These are phyloP conservation scores for Lachnellula arida DNA, from an alignment of 2,329 filamentous ascomycete species.

Conservation along the genomic window DNA sequence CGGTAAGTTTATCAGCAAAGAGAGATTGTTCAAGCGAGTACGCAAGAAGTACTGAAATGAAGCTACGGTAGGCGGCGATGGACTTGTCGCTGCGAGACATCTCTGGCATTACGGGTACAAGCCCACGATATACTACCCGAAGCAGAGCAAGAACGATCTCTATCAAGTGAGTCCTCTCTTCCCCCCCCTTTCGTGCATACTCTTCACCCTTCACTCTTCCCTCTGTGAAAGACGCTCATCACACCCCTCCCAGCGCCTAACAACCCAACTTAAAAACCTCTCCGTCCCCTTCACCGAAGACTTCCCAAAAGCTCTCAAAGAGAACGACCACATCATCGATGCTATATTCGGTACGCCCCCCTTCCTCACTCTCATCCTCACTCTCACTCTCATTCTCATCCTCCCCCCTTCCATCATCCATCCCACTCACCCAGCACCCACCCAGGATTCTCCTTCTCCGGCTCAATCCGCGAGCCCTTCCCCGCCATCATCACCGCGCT, in stretches of 20 bases:
- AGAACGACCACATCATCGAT: conserved; percentile 79
- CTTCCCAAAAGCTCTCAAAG: conserved; percentile 61
- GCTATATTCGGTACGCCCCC: conserved; percentile 73
- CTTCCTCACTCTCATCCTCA: background rate
- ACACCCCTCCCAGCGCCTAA: conserved; percentile 56
- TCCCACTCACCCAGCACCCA: background rate
- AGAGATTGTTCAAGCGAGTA: background rate
- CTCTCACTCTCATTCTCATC: no score
- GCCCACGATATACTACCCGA: conserved; percentile 88
- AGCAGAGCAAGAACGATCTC: conserved; percentile 82
- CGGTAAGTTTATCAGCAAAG: conserved; percentile 37
- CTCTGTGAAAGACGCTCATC: background rate
- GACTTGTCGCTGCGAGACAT: conserved; percentile 89
- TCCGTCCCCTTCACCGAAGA: conserved; percentile 79
- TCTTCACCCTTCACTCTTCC: background rate
- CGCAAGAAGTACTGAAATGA: background rate
- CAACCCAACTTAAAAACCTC: conserved; percentile 79
- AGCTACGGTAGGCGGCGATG: conserved; percentile 68
- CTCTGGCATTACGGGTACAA: conserved; percentile 87
- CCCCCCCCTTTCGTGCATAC: background rate
- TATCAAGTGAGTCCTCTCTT: conserved; percentile 59
- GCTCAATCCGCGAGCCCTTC: conserved; percentile 90
- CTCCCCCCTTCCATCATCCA: conserved; percentile 2
- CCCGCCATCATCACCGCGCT: conserved; percentile 73
- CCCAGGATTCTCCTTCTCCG: conserved; percentile 83